phyloP scores from a whole-genome alignment of 768 basidiomycete genomes.

The Lactifluus echinatus region DNA sequence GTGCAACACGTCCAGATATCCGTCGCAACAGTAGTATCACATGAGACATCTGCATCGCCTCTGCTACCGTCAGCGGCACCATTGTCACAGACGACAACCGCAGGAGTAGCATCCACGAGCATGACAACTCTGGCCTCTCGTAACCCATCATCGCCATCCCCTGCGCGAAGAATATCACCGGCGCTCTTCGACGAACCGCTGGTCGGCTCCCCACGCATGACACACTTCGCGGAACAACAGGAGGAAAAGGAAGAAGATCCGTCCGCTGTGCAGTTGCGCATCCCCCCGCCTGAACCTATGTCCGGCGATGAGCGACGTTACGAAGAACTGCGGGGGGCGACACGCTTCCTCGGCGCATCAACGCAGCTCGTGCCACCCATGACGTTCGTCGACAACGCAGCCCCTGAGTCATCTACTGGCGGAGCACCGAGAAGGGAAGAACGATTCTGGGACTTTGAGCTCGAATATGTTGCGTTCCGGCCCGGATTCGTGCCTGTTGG shows the following conservation, averaged over 20 bases:
- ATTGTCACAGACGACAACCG: too few relatives aligned
- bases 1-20: conserved; percentile 57
- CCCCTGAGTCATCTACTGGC: conserved; percentile 20
- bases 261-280: background rate
- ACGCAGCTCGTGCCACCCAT: conserved; percentile 38
- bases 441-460: conserved; percentile 47
- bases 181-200: conserved; percentile 6
- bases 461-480: conserved; percentile 50
- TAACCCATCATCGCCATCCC: conserved; percentile 5
- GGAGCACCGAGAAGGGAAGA: background rate
- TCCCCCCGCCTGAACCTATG: conserved; percentile 12
- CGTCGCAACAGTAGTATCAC: conserved; percentile 16
- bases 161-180: background rate
- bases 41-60: background rate
- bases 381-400: conserved; percentile 17
- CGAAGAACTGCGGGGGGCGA: conserved; percentile 10
- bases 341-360: conserved; percentile 41
- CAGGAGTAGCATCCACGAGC: too few relatives aligned
- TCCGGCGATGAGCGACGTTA: conserved; percentile 11
- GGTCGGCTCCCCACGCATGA: conserved; percentile 14
- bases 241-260: background rate
- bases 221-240: background rate
- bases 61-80: background rate
- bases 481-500: conserved; percentile 58
- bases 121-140: background rate